Conservation (phyloP, 768 basidiomycete species). For the Boletus subparvulus region DNA sequence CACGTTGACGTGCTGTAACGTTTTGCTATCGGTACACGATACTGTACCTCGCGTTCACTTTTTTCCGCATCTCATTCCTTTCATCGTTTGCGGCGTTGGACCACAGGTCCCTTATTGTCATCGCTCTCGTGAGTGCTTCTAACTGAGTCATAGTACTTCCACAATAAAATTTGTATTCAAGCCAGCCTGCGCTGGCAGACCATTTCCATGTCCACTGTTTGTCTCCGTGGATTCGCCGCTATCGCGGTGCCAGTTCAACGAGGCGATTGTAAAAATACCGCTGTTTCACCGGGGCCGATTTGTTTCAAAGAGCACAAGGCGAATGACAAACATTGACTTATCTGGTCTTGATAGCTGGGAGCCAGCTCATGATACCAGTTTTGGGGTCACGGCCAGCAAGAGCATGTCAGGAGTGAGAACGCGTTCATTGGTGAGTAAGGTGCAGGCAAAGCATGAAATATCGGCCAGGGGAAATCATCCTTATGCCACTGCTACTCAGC, state of each 20-base stretch:
- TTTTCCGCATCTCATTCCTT: too few relatives aligned
- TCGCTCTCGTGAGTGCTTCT: too few relatives aligned
- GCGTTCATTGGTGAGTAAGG: background rate
- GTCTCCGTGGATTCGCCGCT: background rate
- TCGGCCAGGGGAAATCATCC: too few relatives aligned
- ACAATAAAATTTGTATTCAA: background rate
- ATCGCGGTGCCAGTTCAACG: background rate
- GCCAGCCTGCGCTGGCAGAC: background rate
- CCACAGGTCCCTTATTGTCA: too few relatives aligned
- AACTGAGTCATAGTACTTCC: too few relatives aligned
- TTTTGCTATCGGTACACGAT: too few relatives aligned
- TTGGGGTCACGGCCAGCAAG: background rate
- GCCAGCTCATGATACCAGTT: background rate
- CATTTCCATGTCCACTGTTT: too few relatives aligned
- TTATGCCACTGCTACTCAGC: too few relatives aligned
- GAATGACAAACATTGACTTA: background rate
- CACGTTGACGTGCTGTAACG: too few relatives aligned
- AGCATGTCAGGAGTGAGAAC: background rate
- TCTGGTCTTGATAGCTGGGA: too few relatives aligned
- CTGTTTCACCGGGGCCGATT: background rate
- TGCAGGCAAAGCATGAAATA: background rate
- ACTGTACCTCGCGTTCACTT: too few relatives aligned
- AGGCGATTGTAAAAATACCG: background rate
- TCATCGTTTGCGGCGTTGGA: too few relatives aligned
- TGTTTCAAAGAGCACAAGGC: background rate